Evolutionary conservation across 176 grass and related monocot species (phyloP).

Genomic region (Eleusine coracana): DNA sequence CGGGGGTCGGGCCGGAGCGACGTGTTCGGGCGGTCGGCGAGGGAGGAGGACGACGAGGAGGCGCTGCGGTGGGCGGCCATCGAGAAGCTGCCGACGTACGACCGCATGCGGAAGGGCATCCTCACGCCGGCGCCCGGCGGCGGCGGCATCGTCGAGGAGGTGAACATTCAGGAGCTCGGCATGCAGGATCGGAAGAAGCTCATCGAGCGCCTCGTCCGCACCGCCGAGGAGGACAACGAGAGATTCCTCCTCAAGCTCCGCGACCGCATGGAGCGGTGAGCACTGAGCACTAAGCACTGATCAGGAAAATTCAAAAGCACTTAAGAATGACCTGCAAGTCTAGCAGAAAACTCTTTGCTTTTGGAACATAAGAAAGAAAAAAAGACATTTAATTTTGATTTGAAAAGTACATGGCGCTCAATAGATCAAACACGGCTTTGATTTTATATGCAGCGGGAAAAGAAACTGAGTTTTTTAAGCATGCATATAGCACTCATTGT

Average conservation of each 20-base stretch:
- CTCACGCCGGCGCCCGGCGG: slow-evolving; percentile 28
- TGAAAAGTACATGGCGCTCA: neutral
- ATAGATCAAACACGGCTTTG: neutral
- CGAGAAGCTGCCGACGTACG: slow-evolving; percentile 93
- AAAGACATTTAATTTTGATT: neutral
- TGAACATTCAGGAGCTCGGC: slow-evolving; percentile 69
- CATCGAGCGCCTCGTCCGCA: slow-evolving; percentile 72
- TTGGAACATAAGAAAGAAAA: neutral
- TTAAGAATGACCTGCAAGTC: neutral
- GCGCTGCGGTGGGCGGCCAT: slow-evolving; percentile 91
- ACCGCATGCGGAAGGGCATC: slow-evolving; percentile 85
- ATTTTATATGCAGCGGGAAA: neutral
- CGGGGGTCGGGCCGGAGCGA: slow-evolving; percentile 50
- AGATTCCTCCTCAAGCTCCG: slow-evolving; percentile 86
- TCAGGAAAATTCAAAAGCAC: too few species aligned
- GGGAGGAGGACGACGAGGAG: slow-evolving; percentile 94
- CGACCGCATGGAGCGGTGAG: slow-evolving; percentile 84
- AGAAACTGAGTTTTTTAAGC: neutral
- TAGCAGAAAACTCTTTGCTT: neutral
- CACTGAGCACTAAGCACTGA: too few species aligned
- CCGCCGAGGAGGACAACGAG: slow-evolving; percentile 97
- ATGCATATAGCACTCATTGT: too few species aligned
- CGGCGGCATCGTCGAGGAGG: slow-evolving; percentile 41
- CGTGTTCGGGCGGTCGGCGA: slow-evolving; percentile 60
- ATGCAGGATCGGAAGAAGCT: slow-evolving; percentile 71